phyloP scores from a whole-genome alignment of 2,329 filamentous ascomycete genomes.

The Aspergillus niger region DNA sequence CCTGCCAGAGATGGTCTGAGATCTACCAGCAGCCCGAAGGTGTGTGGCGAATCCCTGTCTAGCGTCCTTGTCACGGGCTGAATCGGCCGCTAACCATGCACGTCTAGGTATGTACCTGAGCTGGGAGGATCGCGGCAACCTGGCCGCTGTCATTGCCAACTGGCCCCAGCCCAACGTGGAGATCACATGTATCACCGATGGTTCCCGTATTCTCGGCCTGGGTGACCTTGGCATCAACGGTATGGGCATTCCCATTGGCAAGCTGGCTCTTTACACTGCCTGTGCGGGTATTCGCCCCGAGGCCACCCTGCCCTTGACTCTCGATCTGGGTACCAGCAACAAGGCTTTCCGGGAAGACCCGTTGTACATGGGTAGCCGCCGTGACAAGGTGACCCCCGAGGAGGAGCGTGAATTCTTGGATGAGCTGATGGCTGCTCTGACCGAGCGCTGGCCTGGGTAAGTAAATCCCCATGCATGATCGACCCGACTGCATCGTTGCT shows the following conservation, averaged over 20 bases:
- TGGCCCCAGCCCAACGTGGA: constrained; percentile 89
- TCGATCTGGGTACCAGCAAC: constrained; percentile 67
- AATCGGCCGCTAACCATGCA: constrained; percentile 27
- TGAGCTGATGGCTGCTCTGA: constrained; percentile 91
- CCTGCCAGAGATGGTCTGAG: constrained; percentile 93
- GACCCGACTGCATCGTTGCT: constrained; percentile 21
- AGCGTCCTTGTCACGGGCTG: constrained; percentile 21
- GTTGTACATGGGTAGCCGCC: constrained; percentile 87
- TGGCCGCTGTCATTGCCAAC: constrained; percentile 84
- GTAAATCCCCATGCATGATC: constrained; percentile 28
- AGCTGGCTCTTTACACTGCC: constrained; percentile 90
- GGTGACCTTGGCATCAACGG: constrained; percentile 96
- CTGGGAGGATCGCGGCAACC: constrained; percentile 88
- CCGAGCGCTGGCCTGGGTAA: constrained; percentile 71
- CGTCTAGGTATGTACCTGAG: constrained; percentile 80
- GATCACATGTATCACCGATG: constrained; percentile 96
- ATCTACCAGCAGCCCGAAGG: constrained; percentile 94
- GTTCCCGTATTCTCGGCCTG: constrained; percentile 85
- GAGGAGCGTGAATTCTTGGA: constrained; percentile 92
- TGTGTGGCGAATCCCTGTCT: constrained; percentile 29
- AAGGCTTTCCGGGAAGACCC: constrained; percentile 70
- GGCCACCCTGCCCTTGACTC: constrained; percentile 62
- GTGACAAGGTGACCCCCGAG: constrained; percentile 73
- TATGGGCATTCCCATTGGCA: constrained; percentile 97
- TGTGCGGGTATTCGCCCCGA: constrained; percentile 91